Base-by-base conservation (phyloP, 345 rosid species). In the Dimocarpus longan region DNA sequence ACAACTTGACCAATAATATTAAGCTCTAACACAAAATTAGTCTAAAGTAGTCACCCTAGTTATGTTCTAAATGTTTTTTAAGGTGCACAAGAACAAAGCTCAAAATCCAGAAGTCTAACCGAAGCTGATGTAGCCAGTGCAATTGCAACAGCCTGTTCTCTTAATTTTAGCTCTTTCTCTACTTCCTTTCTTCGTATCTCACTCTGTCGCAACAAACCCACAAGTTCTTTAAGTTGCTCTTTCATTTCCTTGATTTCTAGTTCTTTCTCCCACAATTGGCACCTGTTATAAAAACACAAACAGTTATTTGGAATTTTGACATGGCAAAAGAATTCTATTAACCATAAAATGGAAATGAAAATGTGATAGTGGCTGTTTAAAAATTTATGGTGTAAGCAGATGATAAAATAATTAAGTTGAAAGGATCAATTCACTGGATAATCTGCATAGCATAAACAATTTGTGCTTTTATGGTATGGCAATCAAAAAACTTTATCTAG, bases 211-310 rank as follows among this genome's bases (percentile, higher is more conserved):
- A 92, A 66, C 74, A 95, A 80, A 57, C 87, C 83, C 56, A 95
- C 95, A 37, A 95, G 94, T 89, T 95, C 98, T 85, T 91, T 92
- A 56, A 95, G 86, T 75, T 93, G 97, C 77, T 93, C 98, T 85
- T 96, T 94, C 93, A 94, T 93, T 88, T 94, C 98, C 83, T 87
- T 93, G 79, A 91, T 87, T 77, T 96, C 99, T 82, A 92, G 80
- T 72, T 94, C 97, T 80, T 93, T 96, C 83, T 94, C 99, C 99
- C 98, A 96, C 71, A 87, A 28, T 68, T 93, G 97, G 82, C 98
- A 96, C 84, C 99, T 95, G 86, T 80, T 77, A 52, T 24, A 50
- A 73, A 82, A 21, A 74, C 10, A 12, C 66, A 62, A 79, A 69
- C 11, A 60, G 50, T 10, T 74, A 32, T 22, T 70, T 68, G 56